Percentiles rank a stretch among this genome's conserved stretches.
Conservation (phyloP, 495 filamentous ascomycete species). For the Achaetomiella virescens region DNA sequence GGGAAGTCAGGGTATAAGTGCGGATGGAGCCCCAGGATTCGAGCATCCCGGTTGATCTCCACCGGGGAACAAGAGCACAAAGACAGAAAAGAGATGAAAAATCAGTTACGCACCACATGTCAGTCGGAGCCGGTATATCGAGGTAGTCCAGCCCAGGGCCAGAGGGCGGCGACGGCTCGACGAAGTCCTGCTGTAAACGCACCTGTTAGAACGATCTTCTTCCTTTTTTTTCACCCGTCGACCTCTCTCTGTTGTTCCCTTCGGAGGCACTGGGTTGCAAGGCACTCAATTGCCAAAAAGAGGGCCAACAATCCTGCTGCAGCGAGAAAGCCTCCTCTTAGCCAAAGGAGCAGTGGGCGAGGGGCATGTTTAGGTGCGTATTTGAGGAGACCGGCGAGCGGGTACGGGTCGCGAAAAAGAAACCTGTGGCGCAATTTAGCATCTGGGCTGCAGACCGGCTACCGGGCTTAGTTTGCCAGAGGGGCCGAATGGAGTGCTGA, state of each 20-base stretch:
- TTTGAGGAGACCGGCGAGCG: slow-evolving; percentile 3
- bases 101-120: slow-evolving; percentile 40
- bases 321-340: slow-evolving; percentile 1
- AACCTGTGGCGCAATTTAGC: slow-evolving; percentile 17
- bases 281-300: background rate
- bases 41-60: slow-evolving; percentile 2
- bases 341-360: background rate
- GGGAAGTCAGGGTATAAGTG: slow-evolving; percentile 26
- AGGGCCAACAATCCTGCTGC: slow-evolving; percentile 1
- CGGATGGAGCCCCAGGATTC: slow-evolving; percentile 17
- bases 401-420: background rate
- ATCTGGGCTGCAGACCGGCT: slow-evolving; percentile 8
- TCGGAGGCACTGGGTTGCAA: background rate
- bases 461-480: slow-evolving; percentile 2
- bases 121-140: slow-evolving; percentile 39
- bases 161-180: slow-evolving; percentile 42
- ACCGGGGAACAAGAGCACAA: background rate
- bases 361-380: slow-evolving; percentile 1
- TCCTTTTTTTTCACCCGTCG: slow-evolving; percentile 22
- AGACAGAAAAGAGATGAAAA: slow-evolving; percentile 16
- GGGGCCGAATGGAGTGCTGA: slow-evolving; percentile 3
- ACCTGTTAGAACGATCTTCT: slow-evolving; percentile 23
- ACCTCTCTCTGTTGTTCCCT: slow-evolving; percentile 14
- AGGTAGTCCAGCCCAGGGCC: slow-evolving; percentile 45
- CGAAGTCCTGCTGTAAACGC: slow-evolving; percentile 38